Conservation (phyloP, 192 early-diverging fungal genomes). For the Jimgerdemannia flammicorona region DNA sequence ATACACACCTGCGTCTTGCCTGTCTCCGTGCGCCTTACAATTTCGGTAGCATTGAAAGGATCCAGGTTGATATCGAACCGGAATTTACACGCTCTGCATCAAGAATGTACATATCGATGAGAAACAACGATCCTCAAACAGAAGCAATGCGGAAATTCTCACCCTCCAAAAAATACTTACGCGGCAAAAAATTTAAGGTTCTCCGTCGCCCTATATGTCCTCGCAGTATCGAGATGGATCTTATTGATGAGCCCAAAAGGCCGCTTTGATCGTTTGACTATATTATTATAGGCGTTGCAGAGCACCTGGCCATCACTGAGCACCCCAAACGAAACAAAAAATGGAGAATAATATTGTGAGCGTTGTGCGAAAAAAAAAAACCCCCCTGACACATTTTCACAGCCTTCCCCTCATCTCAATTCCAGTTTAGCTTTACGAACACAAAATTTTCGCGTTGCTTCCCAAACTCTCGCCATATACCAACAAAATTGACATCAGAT, state of each 20-base stretch:
- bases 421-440: too few species aligned
- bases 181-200: slow-evolving; percentile 55
- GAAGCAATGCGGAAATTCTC: neutral
- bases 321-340: slow-evolving; percentile 1
- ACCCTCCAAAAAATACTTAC: slow-evolving; percentile 27
- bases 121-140: neutral
- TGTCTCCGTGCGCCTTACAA: slow-evolving; percentile 39
- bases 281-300: slow-evolving; percentile 45
- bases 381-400: too few species aligned
- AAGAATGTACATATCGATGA: neutral
- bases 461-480: too few species aligned
- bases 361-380: neutral
- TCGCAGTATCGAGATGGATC: slow-evolving; percentile 43
- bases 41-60: slow-evolving; percentile 44
- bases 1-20: slow-evolving; percentile 36
- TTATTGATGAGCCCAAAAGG: slow-evolving; percentile 59
- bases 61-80: slow-evolving; percentile 44
- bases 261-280: slow-evolving; percentile 46
- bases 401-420: too few species aligned
- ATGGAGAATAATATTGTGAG: neutral
- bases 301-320: slow-evolving; percentile 45
- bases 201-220: slow-evolving; percentile 53
- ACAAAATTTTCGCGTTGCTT: too few species aligned
- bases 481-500: too few species aligned
- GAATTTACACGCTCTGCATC: slow-evolving; percentile 52